Evolutionary conservation across 495 filamentous ascomycete species (phyloP).

Genomic region (Trichodelitschia bisporula): DNA sequence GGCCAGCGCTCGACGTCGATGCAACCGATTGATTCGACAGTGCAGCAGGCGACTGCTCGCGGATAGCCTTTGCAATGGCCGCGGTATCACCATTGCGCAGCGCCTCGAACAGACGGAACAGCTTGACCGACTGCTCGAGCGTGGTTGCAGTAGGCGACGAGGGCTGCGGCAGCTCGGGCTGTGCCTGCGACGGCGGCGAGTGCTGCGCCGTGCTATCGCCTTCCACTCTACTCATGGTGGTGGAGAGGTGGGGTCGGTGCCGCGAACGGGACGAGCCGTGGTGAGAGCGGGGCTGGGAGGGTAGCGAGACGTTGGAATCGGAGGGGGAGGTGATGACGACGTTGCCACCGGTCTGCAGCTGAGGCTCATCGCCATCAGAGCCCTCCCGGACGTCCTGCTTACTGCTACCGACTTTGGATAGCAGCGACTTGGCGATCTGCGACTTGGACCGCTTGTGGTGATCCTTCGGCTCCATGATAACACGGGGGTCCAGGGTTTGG

Average conservation of each 20-base stretch:
- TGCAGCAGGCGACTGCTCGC: constrained; percentile 33
- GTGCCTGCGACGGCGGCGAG: constrained; percentile 3
- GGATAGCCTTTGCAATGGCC: constrained; percentile 70
- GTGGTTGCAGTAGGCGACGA: constrained; percentile 19
- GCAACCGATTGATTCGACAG: too few relatives aligned
- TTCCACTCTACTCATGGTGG: constrained; percentile 14
- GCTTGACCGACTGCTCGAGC: constrained; percentile 81
- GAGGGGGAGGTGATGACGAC: too few relatives aligned
- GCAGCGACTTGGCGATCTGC: constrained; percentile 17
- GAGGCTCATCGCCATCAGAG: too few relatives aligned
- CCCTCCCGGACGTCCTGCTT: too few relatives aligned
- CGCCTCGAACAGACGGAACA: constrained; percentile 83
- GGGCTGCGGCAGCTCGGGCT: constrained; percentile 2
- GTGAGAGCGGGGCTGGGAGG: constrained; percentile 1
- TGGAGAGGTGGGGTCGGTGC: constrained; percentile 17
- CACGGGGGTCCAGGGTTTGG: too few relatives aligned
- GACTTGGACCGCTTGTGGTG: constrained; percentile 28
- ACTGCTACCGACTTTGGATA: constrained; percentile 21
- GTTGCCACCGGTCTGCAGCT: too few relatives aligned
- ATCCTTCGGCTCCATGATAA: neutral
- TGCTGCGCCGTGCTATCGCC: constrained; percentile 1
- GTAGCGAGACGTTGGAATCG: too few relatives aligned
- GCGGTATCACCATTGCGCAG: constrained; percentile 73
- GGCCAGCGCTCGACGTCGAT: constrained; percentile 7
- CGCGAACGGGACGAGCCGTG: constrained; percentile 3